Base-by-base conservation (phyloP, 2,329 filamentous ascomycete genomes). In the Lachnellula cervina region DNA sequence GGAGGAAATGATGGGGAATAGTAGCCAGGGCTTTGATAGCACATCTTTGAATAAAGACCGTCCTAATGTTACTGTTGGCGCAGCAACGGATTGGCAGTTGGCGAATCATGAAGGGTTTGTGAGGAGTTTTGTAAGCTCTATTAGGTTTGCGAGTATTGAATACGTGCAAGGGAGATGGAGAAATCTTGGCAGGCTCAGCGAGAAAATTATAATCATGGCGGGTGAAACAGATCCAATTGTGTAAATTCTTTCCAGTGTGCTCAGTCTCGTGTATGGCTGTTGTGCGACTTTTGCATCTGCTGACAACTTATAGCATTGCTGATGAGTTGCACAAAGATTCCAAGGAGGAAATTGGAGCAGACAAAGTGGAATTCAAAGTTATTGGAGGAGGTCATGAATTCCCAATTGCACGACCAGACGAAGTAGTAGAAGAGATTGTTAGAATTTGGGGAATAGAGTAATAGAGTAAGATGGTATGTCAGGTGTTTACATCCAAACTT, bases 311-410 rank as follows among this genome's bases (percentile, higher is more conserved):
- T 21, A 57, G 55, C 55, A 71, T 80, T 57, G 68, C 68, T n/a
- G 70, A 71, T 2, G 75, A 82, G 9, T 46, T 69, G 14, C 55
- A 55, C 25, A 59, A 59, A 17, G 68, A 68, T 57, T 61, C 57
- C 2, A 51, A 47, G n/a, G 50, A 19, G 7, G 46, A 52, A 5
- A 34, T 67, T 21, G 66, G 62, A 6, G 67, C 70, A 49, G 73
- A 74, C 0, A 74, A 74, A 14, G 74, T 83, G 6, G 69, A 71
- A 43, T 83, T 80, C 76, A 74, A 71, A 35, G 66, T 80, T 11
- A 70, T 85, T 1, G 74, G 76, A 0, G 81, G 80, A 1, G 77
- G 76, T 1, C 83, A 86, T 63, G 82, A 86, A 60, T 85, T 86
- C 62, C 80, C 83, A 16, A 83, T 84, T 72, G 82, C 80, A n/a